These are phyloP conservation scores for Fusarium illudens DNA, from an alignment of 2,329 filamentous ascomycete genomes.

Conservation along the genomic window DNA sequence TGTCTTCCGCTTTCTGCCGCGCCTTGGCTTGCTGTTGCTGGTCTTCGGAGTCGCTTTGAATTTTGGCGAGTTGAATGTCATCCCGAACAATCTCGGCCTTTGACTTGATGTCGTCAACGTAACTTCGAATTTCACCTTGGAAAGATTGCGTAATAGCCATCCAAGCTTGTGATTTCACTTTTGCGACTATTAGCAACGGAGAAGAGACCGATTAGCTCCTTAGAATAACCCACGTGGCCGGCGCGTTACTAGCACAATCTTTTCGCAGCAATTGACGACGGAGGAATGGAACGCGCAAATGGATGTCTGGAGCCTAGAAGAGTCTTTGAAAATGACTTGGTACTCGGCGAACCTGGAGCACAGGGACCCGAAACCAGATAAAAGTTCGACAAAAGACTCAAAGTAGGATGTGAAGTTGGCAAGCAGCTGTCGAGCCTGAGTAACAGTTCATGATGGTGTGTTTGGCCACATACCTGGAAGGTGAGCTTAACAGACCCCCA, in stretches of 20 bases:
- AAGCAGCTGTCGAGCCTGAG: constrained; percentile 3
- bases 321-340: constrained; percentile 7
- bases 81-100: constrained; percentile 4
- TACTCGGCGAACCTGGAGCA: constrained; percentile 16
- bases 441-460: neutral
- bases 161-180: constrained; percentile 3
- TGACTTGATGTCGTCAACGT: constrained; percentile 15
- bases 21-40: constrained; percentile 9
- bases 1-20: constrained; percentile 1
- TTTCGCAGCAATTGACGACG: constrained; percentile 16
- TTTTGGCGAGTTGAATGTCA: constrained; percentile 16
- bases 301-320: neutral
- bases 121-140: constrained; percentile 11
- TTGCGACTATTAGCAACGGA: neutral
- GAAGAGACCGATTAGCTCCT: neutral
- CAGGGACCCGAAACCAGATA: constrained; percentile 13
- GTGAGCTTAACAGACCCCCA: constrained; percentile 24
- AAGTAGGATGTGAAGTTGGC: constrained; percentile 33
- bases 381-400: constrained; percentile 20
- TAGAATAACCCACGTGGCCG: constrained; percentile 2
- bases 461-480: constrained; percentile 7
- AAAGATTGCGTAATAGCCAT: constrained; percentile 15
- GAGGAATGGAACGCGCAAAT: constrained; percentile 18
- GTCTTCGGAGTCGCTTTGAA: neutral
- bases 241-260: neutral